Evolutionary conservation across 306 rosid species (phyloP), one percentile per base, ranked within the genome.

Genomic region (Cucurbita pepo): DNA sequence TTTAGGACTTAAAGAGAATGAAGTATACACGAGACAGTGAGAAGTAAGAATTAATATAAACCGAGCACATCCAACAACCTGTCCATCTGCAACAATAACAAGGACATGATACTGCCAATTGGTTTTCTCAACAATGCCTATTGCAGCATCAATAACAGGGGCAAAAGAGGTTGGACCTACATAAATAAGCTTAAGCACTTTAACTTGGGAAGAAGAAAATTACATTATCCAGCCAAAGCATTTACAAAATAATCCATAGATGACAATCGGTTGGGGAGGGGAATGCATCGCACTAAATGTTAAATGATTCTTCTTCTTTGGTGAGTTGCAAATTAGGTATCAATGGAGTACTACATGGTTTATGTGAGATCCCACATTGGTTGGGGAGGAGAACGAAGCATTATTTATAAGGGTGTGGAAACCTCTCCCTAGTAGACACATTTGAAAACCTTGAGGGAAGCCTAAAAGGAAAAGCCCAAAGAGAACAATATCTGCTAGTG

Each of bases 41-140:
- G 60, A 76, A 72, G 55, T 52, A 30, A 55, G 44, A 83, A 54
- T 5, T 54, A n/a, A 64, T 45, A 37, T 60, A 43, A 57, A 74
- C 58, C 61, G 10, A 25, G 47, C 51, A 21, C 52, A 53, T 48
- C 72, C 77, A 84, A 5, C 76, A 81, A 94, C 98, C 99, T 94
- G 99, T 75, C 99, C 99, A 38, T 94, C 99, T 21, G 99, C 99
- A 81, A 94, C 80, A 52, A 94, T 90, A 88, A 94, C 95, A 72
- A 94, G 99, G 79, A 94, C 92, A 60, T 94, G 99, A 82, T 94
- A 94, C 85, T 91, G 99, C 75, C 85, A 85, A 56, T 89, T 87
- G 88, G 66, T 89, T 72, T 70, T 82, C 79, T 89, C 90, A 77
- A 94, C 97, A 21, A 91, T 86, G 83, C 89, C 86, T 76, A 94